A percentile compares a stretch with the other conserved stretches of the same genome.
These are phyloP conservation scores for Rosa hybrid DNA, from an alignment of 331 rosid genomes.

Conservation along the genomic window DNA sequence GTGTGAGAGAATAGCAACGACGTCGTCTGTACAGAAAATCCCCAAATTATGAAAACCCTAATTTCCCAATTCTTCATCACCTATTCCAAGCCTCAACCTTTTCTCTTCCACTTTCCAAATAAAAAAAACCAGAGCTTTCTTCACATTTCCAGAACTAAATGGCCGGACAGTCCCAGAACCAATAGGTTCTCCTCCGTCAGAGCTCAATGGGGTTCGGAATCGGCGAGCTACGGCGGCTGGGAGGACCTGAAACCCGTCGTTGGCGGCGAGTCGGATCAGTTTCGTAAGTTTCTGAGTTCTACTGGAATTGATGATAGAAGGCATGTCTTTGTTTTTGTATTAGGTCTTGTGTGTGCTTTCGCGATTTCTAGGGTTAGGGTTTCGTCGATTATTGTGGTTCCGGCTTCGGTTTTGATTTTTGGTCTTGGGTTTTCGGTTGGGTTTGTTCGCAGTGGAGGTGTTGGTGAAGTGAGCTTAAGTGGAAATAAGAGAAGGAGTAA, in stretches of 20 bases:
- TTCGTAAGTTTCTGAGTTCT: conserved; percentile 63
- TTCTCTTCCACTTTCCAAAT: conserved; percentile 33
- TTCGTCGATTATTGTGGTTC: conserved; percentile 69
- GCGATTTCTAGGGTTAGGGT: conserved; percentile 86
- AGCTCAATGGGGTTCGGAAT: conserved; percentile 41
- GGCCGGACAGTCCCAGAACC: conserved; percentile 27
- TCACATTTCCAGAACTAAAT: conserved; percentile 30
- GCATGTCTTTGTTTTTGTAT: conserved; percentile 51
- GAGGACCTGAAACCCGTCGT: conserved; percentile 47
- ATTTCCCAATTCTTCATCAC: conserved; percentile 30
- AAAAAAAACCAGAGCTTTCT: conserved; percentile 33
- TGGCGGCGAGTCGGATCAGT: conserved; percentile 44
- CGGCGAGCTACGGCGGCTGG: conserved; percentile 78
- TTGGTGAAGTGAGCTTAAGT: conserved; percentile 40
- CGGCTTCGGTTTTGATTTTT: conserved; percentile 71
- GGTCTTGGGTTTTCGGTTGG: conserved; percentile 72
- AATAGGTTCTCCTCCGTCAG: conserved; percentile 33
- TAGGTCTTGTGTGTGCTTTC: conserved; percentile 74
- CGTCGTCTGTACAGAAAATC: background rate
- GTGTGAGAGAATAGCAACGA: background rate
- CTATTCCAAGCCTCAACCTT: conserved; percentile 17
- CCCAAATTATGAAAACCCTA: conserved; percentile 48
- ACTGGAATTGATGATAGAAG: conserved; percentile 66
- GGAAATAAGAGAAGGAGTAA: conserved; percentile 55
- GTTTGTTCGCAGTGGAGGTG: conserved; percentile 52